Conservation (phyloP, 352 stramenopile species). For the Pythium brassicae region DNA sequence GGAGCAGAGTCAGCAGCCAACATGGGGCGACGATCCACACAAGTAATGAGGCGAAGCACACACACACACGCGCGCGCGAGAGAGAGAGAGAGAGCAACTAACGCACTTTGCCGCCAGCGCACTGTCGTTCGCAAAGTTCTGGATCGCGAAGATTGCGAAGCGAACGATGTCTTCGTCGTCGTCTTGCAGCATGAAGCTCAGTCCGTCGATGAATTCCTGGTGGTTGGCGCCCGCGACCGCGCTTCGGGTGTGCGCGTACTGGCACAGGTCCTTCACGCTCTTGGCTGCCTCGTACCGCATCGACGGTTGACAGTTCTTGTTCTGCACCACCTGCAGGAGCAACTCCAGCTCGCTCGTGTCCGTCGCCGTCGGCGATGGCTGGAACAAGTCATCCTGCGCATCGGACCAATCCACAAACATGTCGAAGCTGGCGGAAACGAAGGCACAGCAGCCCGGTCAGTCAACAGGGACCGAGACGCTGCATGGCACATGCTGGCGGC, state of each 20-base stretch:
- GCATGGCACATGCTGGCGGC: constrained; percentile 5
- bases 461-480: background rate
- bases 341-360: constrained; percentile 49
- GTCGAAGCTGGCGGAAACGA: constrained; percentile 42
- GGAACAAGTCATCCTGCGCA: constrained; percentile 38
- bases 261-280: constrained; percentile 71
- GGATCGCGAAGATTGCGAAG: constrained; percentile 68
- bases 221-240: constrained; percentile 35
- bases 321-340: constrained; percentile 55
- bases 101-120: constrained; percentile 42
- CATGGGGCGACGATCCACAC: background rate
- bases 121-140: constrained; percentile 61
- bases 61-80: background rate
- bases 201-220: constrained; percentile 42
- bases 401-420: constrained; percentile 58
- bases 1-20: constrained; percentile 3
- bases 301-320: constrained; percentile 34
- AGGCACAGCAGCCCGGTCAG: constrained; percentile 9
- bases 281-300: constrained; percentile 68
- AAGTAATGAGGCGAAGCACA: background rate
- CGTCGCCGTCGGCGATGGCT: constrained; percentile 26
- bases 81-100: background rate
- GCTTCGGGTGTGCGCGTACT: constrained; percentile 44
- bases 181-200: constrained; percentile 65
- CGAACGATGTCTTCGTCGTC: constrained; percentile 72